These are phyloP conservation scores for Arabidopsis lyrata DNA, from an alignment of 441 rosid species.

Conservation along the genomic window DNA sequence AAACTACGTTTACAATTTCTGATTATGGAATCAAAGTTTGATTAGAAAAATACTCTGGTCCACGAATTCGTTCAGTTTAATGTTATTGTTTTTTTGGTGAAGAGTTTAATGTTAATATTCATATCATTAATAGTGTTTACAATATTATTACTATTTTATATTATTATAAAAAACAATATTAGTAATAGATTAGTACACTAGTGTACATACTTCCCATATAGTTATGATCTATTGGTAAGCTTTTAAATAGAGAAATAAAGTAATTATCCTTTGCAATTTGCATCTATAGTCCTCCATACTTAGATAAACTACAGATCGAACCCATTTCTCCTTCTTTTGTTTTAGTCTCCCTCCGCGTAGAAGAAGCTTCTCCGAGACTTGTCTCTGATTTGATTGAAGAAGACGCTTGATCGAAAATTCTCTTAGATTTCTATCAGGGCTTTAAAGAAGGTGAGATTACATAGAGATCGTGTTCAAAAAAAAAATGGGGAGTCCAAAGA, in stretches of 20 bases:
- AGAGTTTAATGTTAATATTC: too few species aligned
- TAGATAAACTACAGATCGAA: slow-evolving; percentile 37
- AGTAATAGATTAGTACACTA: background rate
- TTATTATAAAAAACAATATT: background rate
- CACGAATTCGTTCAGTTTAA: background rate
- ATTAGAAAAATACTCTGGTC: background rate
- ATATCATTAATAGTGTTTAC: too few species aligned
- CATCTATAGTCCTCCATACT: slow-evolving; percentile 16
- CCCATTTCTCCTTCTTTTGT: background rate
- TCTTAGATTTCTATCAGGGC: slow-evolving; percentile 10
- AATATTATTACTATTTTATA: too few species aligned
- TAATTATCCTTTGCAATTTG: background rate
- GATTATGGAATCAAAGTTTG: background rate
- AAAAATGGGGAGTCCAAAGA: slow-evolving; percentile 60
- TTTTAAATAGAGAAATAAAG: background rate
- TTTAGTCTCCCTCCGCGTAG: slow-evolving; percentile 22
- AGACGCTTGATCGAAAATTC: slow-evolving; percentile 32
- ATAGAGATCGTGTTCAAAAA: slow-evolving; percentile 25
- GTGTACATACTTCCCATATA: too few species aligned
- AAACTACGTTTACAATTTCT: background rate
- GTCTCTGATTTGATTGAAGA: slow-evolving; percentile 11
- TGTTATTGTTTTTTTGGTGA: background rate
- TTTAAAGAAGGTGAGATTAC: slow-evolving; percentile 6
- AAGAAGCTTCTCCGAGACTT: slow-evolving; percentile 37
- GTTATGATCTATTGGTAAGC: too few species aligned